Base-by-base conservation (phyloP, 495 filamentous ascomycete species). In the Penicillium waksmanii region DNA sequence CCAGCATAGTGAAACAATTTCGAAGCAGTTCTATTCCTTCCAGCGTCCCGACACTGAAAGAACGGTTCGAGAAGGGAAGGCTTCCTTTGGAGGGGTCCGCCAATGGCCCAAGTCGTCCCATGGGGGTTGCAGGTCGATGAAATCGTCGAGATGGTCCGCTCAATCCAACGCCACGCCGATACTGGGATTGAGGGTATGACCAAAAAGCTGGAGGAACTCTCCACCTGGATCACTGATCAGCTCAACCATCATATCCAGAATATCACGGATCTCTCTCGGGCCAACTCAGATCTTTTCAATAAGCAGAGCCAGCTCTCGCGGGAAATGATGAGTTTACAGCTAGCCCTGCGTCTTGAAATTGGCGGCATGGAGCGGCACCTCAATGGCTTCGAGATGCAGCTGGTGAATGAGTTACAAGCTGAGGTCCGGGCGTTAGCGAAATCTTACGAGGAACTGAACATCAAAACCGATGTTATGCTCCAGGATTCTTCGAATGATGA, bases 151-250 rank as follows among this genome's bases (percentile, higher is more conserved):
- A 61, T 57, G 46, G 21, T 67, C 5, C 40, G 27, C 1, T 52
- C 52, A 5, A 52, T 65, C n/a, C 61, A 67, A 50, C 51, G 52
- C 15, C 52, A 55, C 18, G 11, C 53, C 3, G 58, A 67, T 17
- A 17, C 27, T n/a, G 53, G 50, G 1, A 47, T 60, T 15, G 42
- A 31, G n/a, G 44, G 3, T 19, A 25, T 62, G n/a, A 57, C 12
- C 42, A 38, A 47, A 2, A 62, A 59, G 18, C 5, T 62, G 3
- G 55, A 62, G 8, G 62, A 65, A 17, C 50, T 65, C 1, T 57
- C 53, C 2, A 43, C 21, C 33, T 65, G 65, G 65, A 47, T 65
- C n/a, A 33, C 53, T 12, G 50, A 53, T 35, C 58, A 67, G 11
- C 62, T 67, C 36, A 53, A 55, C 3, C 53, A 51, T 27, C 55